These are phyloP conservation scores for Plantago lanceolata DNA, from an alignment of 305 asterid genomes.

Conservation along the genomic window DNA sequence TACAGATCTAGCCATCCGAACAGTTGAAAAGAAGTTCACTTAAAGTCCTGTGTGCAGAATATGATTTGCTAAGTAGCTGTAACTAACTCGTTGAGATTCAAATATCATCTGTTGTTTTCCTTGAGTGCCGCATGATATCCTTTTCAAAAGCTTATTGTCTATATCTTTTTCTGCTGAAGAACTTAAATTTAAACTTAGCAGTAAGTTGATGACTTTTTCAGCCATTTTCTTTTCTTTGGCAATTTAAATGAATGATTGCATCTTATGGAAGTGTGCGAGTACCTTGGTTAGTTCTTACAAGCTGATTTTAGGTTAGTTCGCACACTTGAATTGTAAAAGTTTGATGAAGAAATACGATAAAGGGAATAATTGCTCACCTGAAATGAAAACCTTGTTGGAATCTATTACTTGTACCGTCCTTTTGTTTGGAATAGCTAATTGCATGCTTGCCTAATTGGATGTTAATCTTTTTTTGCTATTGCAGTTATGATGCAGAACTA, in stretches of 20 bases:
- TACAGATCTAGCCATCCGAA: not conserved
- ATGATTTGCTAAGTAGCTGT: not conserved
- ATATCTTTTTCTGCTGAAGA: too few relatives aligned
- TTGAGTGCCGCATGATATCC: not conserved
- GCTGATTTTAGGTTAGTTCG: slow-evolving; percentile 4
- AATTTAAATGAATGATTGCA: not conserved
- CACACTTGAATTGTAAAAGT: slow-evolving; percentile 6
- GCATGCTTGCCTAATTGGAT: slow-evolving; percentile 17
- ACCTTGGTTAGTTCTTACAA: slow-evolving; percentile 12
- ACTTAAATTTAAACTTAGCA: too few relatives aligned
- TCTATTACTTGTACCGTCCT: not conserved
- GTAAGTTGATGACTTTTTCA: too few relatives aligned
- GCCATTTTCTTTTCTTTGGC: too few relatives aligned
- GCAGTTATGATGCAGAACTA: slow-evolving; percentile 84
- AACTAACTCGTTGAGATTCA: not conserved
- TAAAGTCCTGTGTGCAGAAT: not conserved
- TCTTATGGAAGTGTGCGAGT: not conserved
- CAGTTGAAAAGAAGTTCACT: not conserved
- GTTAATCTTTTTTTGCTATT: slow-evolving; percentile 26
- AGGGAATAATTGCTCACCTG: slow-evolving; percentile 3
- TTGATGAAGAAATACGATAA: not conserved
- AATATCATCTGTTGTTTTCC: not conserved
- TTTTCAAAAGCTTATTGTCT: too few relatives aligned
- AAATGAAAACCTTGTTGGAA: slow-evolving; percentile 4
- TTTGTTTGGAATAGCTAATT: not conserved